Conservation (phyloP, 345 rosid species). For the Kernera saxatilis region DNA sequence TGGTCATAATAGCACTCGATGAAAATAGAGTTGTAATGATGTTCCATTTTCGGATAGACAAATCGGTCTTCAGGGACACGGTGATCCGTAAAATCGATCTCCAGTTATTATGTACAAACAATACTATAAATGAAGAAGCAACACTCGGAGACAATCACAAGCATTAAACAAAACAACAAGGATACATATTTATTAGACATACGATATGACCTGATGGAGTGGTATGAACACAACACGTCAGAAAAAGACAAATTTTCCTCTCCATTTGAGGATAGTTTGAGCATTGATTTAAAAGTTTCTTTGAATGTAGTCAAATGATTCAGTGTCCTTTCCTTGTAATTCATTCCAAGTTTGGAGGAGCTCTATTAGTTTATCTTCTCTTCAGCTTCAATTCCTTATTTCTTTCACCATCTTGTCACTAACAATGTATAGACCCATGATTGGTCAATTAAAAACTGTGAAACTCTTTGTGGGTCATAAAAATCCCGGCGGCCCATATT, state of each 20-base stretch:
- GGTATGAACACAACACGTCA: neutral
- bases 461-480: constrained; percentile 5
- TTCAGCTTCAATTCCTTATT: neutral
- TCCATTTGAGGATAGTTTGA: neutral
- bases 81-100: neutral
- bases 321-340: neutral
- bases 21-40: neutral
- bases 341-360: neutral
- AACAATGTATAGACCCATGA: no score
- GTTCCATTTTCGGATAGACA: neutral
- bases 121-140: neutral
- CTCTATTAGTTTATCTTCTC: neutral
- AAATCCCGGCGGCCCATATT: constrained; percentile 14
- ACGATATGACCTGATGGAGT: neutral
- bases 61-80: neutral
- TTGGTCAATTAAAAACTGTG: neutral
- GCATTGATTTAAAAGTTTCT: neutral
- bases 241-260: neutral
- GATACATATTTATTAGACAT: neutral
- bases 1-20: neutral
- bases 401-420: neutral
- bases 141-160: neutral
- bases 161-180: neutral
- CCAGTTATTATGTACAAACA: neutral
- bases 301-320: neutral